Conservation (phyloP, 2,329 filamentous ascomycete species). For the Penicillium vulpinum region DNA sequence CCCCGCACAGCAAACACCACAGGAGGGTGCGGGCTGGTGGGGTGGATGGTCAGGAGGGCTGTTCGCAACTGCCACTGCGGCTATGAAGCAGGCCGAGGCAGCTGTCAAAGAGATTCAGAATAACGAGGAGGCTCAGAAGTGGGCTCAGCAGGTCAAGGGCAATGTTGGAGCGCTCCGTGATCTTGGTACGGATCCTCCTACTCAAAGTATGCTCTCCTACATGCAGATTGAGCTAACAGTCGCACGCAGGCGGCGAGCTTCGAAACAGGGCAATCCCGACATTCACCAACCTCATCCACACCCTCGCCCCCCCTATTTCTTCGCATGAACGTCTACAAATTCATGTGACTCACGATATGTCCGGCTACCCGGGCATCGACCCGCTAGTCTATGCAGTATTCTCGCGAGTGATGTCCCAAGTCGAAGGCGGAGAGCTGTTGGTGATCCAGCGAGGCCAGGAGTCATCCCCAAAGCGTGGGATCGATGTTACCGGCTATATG, state of each 20-base stretch:
- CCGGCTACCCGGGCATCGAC: slow-evolving; percentile 91
- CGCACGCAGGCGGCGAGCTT: slow-evolving; percentile 72
- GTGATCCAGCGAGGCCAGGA: slow-evolving; percentile 94
- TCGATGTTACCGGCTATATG: slow-evolving; percentile 39
- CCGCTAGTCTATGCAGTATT: slow-evolving; percentile 90
- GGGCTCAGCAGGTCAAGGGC: slow-evolving; percentile 89
- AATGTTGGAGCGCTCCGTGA: slow-evolving; percentile 78
- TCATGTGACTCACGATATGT: slow-evolving; percentile 93
- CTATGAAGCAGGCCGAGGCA: slow-evolving; percentile 85
- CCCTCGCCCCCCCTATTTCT: slow-evolving; percentile 91
- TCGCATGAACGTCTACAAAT: slow-evolving; percentile 96
- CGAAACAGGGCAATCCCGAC: slow-evolving; percentile 85
- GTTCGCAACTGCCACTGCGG: slow-evolving; percentile 71
- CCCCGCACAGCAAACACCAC: slow-evolving; percentile 46
- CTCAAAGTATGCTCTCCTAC: not conserved
- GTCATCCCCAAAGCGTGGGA: slow-evolving; percentile 67
- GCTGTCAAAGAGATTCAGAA: slow-evolving; percentile 93
- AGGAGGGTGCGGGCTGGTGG: slow-evolving; percentile 77
- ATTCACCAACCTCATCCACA: slow-evolving; percentile 92
- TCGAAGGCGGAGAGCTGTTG: slow-evolving; percentile 91
- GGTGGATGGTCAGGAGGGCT: slow-evolving; percentile 60
- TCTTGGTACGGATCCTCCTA: slow-evolving; percentile 59
- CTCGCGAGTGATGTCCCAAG: slow-evolving; percentile 95
- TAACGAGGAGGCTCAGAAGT: slow-evolving; percentile 94
- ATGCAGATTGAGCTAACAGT: slow-evolving; percentile 1